Evolutionary conservation across 139 green algal species (phyloP).

Genomic region (Ettlia oleoabundans): DNA sequence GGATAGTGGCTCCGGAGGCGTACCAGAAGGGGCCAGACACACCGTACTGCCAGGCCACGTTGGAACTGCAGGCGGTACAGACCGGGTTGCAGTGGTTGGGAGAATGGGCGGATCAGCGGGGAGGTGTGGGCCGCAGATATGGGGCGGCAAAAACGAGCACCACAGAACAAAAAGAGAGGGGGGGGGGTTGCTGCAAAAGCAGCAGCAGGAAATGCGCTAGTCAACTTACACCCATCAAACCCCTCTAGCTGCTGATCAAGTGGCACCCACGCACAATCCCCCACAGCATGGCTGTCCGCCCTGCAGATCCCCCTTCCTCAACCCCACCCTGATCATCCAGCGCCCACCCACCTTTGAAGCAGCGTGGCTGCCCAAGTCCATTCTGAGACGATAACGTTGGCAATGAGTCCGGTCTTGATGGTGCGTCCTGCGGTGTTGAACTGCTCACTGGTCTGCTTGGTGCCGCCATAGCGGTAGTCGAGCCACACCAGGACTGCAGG

Average conservation of each 20-base stretch:
- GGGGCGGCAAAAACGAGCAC: not conserved
- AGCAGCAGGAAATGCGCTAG: not conserved
- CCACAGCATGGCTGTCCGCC: too few relatives aligned
- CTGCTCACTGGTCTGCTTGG: constrained; percentile 50
- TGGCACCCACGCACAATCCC: too few relatives aligned
- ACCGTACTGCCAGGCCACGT: constrained; percentile 64
- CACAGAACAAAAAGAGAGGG: too few relatives aligned
- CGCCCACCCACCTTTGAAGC: constrained; percentile 49
- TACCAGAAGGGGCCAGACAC: constrained; percentile 76
- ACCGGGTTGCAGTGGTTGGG: too few relatives aligned
- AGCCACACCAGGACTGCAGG: constrained; percentile 33
- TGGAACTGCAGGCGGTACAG: constrained; percentile 37
- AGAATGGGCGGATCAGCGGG: not conserved
- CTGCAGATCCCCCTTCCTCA: too few relatives aligned
- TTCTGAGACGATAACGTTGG: constrained; percentile 52
- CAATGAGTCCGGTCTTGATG: constrained; percentile 59
- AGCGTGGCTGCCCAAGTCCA: constrained; percentile 72
- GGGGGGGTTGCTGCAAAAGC: not conserved
- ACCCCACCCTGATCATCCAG: not conserved
- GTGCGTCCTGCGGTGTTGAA: constrained; percentile 60
- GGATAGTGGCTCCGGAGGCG: constrained; percentile 89
- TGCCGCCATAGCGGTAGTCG: constrained; percentile 28
- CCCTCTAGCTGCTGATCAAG: too few relatives aligned
- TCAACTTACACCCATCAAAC: too few relatives aligned
- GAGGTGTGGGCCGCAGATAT: not conserved